Conservation (phyloP, 148 eudicot species). For the Rhododendron griersonianum region DNA sequence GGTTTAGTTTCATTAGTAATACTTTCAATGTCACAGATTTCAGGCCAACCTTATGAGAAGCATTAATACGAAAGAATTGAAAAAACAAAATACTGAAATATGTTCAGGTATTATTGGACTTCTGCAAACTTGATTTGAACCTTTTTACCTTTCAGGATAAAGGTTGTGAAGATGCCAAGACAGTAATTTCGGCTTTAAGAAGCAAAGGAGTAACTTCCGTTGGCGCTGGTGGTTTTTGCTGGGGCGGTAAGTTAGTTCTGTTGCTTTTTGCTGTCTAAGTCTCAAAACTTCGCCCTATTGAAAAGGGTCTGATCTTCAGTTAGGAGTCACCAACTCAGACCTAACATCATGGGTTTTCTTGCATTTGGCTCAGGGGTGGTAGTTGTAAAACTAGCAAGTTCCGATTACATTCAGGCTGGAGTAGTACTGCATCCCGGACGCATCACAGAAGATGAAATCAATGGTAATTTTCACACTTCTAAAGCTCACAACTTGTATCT, state of each 20-base stretch:
- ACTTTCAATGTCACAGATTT: background rate
- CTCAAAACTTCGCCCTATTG: background rate
- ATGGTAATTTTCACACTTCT: conserved; percentile 24
- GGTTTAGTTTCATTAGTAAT: background rate
- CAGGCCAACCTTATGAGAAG: background rate
- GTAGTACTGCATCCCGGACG: conserved; percentile 43
- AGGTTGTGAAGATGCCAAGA: conserved; percentile 35
- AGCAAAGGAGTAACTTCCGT: conserved; percentile 24
- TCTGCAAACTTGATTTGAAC: background rate
- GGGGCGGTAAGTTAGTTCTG: too few species aligned
- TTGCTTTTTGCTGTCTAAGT: background rate
- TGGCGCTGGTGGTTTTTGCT: conserved; percentile 32
- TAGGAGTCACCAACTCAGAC: background rate
- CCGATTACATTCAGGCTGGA: conserved; percentile 38
- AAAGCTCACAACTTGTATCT: background rate
- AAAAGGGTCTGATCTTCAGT: background rate
- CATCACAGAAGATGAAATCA: conserved; percentile 34
- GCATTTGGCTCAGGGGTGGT: conserved; percentile 29
- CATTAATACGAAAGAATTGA: background rate
- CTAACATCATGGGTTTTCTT: background rate
- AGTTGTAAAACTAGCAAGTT: conserved; percentile 27
- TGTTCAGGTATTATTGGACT: background rate
- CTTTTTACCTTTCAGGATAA: conserved; percentile 21
- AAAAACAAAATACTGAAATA: background rate
- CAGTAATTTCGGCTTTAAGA: conserved; percentile 26